Evolutionary conservation across 345 rosid genomes (phyloP).

Genomic region (Euphorbia tirucalli): DNA sequence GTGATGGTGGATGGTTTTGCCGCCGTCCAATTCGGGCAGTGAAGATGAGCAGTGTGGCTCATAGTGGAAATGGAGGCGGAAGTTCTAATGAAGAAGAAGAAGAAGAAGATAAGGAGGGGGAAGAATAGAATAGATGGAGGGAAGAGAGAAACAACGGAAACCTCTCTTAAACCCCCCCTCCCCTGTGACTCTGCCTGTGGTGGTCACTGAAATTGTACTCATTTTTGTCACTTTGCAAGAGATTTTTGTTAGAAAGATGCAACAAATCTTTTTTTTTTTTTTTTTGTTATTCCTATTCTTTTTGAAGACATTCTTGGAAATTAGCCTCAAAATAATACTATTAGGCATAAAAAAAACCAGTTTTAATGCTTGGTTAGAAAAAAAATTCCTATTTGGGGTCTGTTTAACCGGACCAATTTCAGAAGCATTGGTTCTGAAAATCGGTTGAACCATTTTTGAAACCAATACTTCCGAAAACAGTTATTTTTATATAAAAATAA

Average conservation of each 20-base stretch:
- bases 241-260: neutral
- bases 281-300: no score
- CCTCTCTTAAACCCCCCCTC: conserved; percentile 50
- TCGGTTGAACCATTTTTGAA: no score
- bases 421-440: no score
- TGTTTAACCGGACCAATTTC: no score
- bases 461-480: no score
- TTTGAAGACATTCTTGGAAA: no score
- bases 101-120: conserved; percentile 24
- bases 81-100: conserved; percentile 22
- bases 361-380: no score
- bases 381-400: no score
- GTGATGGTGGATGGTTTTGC: conserved; percentile 27
- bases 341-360: no score
- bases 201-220: neutral
- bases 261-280: no score
- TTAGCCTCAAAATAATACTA: no score
- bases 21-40: conserved; percentile 34
- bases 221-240: neutral
- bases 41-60: conserved; percentile 41
- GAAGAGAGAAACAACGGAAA: conserved; percentile 16
- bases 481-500: no score
- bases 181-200: neutral
- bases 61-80: conserved; percentile 27
- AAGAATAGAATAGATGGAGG: neutral